phyloP scores from a whole-genome alignment of 169 alveolate genomes.

The Plasmodium falciparum region DNA sequence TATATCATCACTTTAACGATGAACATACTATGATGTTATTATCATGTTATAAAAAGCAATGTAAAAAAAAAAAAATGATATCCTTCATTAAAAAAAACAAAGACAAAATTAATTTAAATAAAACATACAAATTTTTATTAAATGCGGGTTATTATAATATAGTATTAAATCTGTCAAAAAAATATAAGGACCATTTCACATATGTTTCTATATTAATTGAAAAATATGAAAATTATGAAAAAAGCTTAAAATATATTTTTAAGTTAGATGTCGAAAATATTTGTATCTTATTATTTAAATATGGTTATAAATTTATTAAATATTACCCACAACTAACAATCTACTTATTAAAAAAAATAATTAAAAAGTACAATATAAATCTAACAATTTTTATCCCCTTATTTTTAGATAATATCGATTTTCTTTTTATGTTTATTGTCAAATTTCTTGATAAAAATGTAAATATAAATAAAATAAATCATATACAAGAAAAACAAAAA shows the following conservation, averaged over 20 bases:
- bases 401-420: conserved; percentile 60
- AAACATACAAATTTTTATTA: conserved; percentile 57
- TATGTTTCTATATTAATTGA: conserved; percentile 64
- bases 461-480: not conserved
- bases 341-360: conserved; percentile 43
- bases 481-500: conserved; percentile 1
- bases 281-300: conserved; percentile 45
- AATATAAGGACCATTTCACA: conserved; percentile 60
- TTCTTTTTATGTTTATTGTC: conserved; percentile 52
- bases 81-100: conserved; percentile 48
- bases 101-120: conserved; percentile 59
- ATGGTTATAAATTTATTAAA: conserved; percentile 70
- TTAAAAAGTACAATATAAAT: conserved; percentile 64
- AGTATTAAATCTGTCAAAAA: conserved; percentile 51
- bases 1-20: conserved; percentile 41
- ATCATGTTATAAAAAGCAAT: conserved; percentile 61
- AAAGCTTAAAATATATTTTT: conserved; percentile 63
- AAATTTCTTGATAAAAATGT: conserved; percentile 55
- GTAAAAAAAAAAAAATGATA: conserved; percentile 61
- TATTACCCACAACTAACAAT: conserved; percentile 56
- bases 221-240: conserved; percentile 65
- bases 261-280: conserved; percentile 66
- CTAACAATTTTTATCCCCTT: conserved; percentile 60
- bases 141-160: conserved; percentile 59
- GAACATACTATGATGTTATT: conserved; percentile 70